Conservation (phyloP, 768 basidiomycete genomes). For the Tulasnella sp. region DNA sequence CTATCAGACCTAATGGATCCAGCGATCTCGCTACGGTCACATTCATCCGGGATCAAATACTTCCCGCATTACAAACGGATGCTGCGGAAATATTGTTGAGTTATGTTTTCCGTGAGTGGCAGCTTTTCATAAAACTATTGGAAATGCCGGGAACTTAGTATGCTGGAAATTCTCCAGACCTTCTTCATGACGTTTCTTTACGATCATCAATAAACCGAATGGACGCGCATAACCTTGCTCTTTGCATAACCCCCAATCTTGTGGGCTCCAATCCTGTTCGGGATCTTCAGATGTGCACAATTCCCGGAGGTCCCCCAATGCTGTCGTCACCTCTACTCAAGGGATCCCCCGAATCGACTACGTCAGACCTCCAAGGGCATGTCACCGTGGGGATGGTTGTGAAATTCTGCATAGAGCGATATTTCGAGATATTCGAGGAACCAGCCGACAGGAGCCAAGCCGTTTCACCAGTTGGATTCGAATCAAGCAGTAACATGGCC, state of each 20-base stretch:
- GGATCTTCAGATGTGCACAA: conserved; percentile 61
- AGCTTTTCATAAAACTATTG: too few relatives aligned
- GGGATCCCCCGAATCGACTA: conserved; percentile 6
- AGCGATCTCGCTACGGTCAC: conserved; percentile 43
- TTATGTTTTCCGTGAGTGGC: conserved; percentile 47
- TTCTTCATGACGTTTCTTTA: conserved; percentile 66
- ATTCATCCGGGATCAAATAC: conserved; percentile 55
- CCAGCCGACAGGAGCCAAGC: conserved; percentile 47
- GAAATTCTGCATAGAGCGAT: conserved; percentile 65
- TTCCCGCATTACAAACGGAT: conserved; percentile 39
- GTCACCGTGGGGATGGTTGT: conserved; percentile 60
- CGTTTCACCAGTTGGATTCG: too few relatives aligned
- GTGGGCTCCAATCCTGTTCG: conserved; percentile 52
- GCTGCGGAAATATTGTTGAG: conserved; percentile 45
- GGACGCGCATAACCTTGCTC: conserved; percentile 71
- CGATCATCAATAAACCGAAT: conserved; percentile 56
- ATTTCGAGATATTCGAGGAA: conserved; percentile 80
- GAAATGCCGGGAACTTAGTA: conserved; percentile 1
- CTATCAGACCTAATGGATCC: conserved; percentile 38
- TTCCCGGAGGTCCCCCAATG: conserved; percentile 40
- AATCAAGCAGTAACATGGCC: too few relatives aligned
- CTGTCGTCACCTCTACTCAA: conserved; percentile 26
- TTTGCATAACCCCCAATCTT: conserved; percentile 71
- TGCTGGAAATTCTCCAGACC: conserved; percentile 34
- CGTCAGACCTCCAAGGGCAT: conserved; percentile 30